Conservation (phyloP, 345 rosid genomes). For the Heritiera fomes region DNA sequence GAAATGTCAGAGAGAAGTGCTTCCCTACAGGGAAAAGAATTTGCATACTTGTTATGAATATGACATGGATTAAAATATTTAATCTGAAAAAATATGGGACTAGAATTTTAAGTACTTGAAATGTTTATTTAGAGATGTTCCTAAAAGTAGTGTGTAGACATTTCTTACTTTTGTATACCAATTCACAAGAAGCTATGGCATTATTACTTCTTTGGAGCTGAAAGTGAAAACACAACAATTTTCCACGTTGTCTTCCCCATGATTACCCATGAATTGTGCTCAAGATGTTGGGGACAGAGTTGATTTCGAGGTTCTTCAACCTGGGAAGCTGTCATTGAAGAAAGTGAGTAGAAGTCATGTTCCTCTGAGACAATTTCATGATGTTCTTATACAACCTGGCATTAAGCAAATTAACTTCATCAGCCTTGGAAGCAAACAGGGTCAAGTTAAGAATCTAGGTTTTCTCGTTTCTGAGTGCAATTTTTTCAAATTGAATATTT, state of each 20-base stretch:
- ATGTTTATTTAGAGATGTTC: neutral
- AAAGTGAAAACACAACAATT: neutral
- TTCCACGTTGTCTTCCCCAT: neutral
- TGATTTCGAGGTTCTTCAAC: neutral
- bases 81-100: neutral
- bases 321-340: slow-evolving; percentile 10
- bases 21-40: slow-evolving; percentile 10
- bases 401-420: neutral
- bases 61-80: neutral
- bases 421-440: neutral
- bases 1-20: neutral
- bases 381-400: neutral
- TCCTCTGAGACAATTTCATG: neutral
- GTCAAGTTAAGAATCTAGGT: neutral
- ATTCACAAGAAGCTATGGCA: slow-evolving; percentile 4
- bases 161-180: neutral
- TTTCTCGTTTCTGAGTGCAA: neutral
- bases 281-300: neutral
- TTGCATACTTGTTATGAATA: neutral
- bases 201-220: neutral
- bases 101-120: neutral
- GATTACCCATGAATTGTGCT: slow-evolving; percentile 12
- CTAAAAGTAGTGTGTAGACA: neutral
- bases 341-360: neutral
- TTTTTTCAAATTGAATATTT: neutral